Base-by-base conservation (phyloP, 805 yeast species). In the Suhomyces tanzawaensis region DNA sequence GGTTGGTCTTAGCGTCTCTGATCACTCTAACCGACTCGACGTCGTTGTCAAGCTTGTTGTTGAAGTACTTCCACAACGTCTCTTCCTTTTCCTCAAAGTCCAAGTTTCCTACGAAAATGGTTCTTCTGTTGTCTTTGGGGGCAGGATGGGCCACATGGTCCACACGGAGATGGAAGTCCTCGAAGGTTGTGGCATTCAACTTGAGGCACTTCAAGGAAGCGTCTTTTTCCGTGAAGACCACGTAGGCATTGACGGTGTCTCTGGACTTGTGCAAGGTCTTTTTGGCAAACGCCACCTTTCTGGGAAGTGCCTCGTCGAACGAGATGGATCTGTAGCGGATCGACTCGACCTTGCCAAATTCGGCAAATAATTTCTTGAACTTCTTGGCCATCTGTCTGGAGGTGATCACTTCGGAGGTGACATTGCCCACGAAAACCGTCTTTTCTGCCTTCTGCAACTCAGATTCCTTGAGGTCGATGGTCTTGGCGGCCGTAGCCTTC, bases 71-170 rank as follows among this genome's bases (percentile, higher is more conserved):
- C 95, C 96, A 93, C 24, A 93, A 69, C 23, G 79, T 73, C 59
- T 93, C 99, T 62, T 93, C 99, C 42, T 76, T 76, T 58, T 87
- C 95, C 59, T 88, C 96, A 57, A 93, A 93, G 56, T 88, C 95
- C 45, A 93, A 69, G 60, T 93, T 91, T 19, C 99, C 99, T 15
- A 93, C 88, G 57, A 93, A 93, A 17, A 93, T 77, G 16, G 91
- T 81, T 41, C 89, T 75, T 55, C 81, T 84, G 60, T 83, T 81
- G 51, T 88, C 96, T 53, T 85, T 89, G 45, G 82, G 79, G 12
- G 88, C 71, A 15, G 99, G 98, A 58, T 89, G 95, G 0, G 95
- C 77, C n/a, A 90, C 85, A 41, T 89, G 89, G 59, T 93, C 99
- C 9, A 91, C 91, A 55, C 97, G 76, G 32, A 93, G 53, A 60